These are phyloP conservation scores for Naganishia onofrii DNA, from an alignment of 768 basidiomycete species.

Conservation along the genomic window DNA sequence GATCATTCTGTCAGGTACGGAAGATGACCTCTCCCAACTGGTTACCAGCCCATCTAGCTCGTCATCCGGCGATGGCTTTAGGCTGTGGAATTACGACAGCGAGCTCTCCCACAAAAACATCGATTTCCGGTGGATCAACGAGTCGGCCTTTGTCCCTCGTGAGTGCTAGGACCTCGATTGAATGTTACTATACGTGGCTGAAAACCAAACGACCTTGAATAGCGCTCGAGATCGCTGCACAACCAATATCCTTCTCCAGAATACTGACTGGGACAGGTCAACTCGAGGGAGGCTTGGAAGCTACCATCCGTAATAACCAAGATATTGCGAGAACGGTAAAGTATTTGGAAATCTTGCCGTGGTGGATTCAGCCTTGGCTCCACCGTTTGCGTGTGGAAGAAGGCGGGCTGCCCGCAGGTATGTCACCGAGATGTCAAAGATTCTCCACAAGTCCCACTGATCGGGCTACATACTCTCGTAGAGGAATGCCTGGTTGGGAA, in stretches of 20 bases:
- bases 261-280: slow-evolving; percentile 72
- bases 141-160: slow-evolving; percentile 41
- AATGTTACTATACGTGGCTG: too few species aligned
- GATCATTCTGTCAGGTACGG: slow-evolving; percentile 32
- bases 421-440: neutral
- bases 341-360: slow-evolving; percentile 90
- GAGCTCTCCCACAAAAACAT: slow-evolving; percentile 36
- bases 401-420: slow-evolving; percentile 12
- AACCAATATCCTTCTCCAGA: slow-evolving; percentile 65
- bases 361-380: slow-evolving; percentile 83
- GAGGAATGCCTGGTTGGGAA: neutral
- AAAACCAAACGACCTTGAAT: neutral
- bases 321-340: slow-evolving; percentile 56
- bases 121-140: slow-evolving; percentile 41
- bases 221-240: slow-evolving; percentile 46
- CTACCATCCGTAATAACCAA: slow-evolving; percentile 66
- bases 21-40: slow-evolving; percentile 22
- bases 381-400: slow-evolving; percentile 65
- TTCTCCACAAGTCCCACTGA: too few species aligned
- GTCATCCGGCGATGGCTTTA: slow-evolving; percentile 13
- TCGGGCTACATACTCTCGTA: neutral
- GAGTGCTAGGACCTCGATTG: slow-evolving; percentile 17
- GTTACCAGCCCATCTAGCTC: slow-evolving; percentile 11
- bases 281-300: slow-evolving; percentile 68
- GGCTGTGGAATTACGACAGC: slow-evolving; percentile 31